phyloP scores from a whole-genome alignment of 1,284 basidiomycete species.

The Microstroma glucosiphilum region DNA sequence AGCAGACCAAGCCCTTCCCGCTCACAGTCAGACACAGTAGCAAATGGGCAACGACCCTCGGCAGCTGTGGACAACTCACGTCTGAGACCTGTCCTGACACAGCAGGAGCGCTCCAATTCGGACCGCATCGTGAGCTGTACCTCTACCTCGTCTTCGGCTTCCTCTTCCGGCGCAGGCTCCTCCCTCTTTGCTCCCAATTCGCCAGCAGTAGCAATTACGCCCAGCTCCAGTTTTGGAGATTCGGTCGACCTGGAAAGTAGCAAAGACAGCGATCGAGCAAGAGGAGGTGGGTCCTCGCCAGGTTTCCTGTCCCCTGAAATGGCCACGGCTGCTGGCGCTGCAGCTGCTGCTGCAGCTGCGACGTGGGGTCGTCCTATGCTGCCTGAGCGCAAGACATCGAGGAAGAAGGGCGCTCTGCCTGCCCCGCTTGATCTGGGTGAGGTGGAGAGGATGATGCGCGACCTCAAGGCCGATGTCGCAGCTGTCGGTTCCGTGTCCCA shows the following conservation, averaged over 20 bases:
- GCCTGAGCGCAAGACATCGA: neutral
- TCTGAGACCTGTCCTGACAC: too few relatives aligned
- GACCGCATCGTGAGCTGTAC: constrained; percentile 8
- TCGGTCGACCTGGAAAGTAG: constrained; percentile 11
- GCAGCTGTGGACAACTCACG: too few relatives aligned
- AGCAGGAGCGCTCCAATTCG: neutral
- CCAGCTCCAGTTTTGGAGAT: constrained; percentile 31
- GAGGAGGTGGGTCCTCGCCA: neutral
- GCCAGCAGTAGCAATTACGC: constrained; percentile 19
- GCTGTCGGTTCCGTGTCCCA: constrained; percentile 6
- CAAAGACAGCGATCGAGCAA: constrained; percentile 10
- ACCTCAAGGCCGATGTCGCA: constrained; percentile 12
- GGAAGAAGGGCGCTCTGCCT: neutral
- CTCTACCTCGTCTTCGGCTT: constrained; percentile 19
- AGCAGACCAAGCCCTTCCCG: too few relatives aligned
- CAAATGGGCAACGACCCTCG: too few relatives aligned
- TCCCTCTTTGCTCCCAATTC: neutral
- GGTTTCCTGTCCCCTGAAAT: constrained; percentile 1
- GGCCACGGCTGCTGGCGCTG: neutral
- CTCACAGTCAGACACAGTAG: too few relatives aligned
- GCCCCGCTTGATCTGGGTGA: constrained; percentile 21
- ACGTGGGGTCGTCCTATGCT: neutral
- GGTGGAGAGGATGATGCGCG: constrained; percentile 35
- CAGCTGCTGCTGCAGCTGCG: neutral
- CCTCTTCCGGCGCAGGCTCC: constrained; percentile 17